Base-by-base conservation (phyloP, 805 yeast species). In the Saccharomycopsis guyanensis region DNA sequence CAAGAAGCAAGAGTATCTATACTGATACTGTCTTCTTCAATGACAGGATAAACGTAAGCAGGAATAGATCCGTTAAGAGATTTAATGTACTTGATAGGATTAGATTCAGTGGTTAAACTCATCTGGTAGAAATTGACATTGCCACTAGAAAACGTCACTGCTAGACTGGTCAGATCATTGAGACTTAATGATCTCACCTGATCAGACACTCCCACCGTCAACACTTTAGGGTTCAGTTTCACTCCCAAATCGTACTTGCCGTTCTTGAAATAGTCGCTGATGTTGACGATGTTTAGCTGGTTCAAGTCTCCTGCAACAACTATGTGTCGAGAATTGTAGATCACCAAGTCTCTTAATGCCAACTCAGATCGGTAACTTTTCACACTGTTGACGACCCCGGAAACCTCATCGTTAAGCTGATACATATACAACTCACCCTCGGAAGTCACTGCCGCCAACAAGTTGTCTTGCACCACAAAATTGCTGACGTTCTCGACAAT, bases 291-390 rank as follows among this genome's bases (percentile, higher is more conserved):
- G 2, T 68, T 65, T 36, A 83, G 60, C 46, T 77, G 77, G 38
- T 73, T 71, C 52, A 78, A 83, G 53, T 82, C 85, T 34, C 91
- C 89, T 22, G 82, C 88, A 49, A 78, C 71, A 1, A 78, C 66
- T 1, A 71, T 66, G 24, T 45, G 38, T 22, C 31, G 32, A 22
- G 40, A 25, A 15, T 38, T 43, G 10, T 46, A 29, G 31, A 50
- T 42, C 3, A 24, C 31, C 6, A 50, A 25, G 31, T 50, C 53
- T 27, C 53, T 36, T 5, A 50, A 42, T 16, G 49, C 42, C 20
- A 50, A 35, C 22, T 47, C 51, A 3, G 49, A 44, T 25, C 53
- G 31, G 39, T 32, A 44, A 22, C 36, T 23, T 23, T 37, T 33
- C 4, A 18, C 20, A 18, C 19, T 18, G 12, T 24, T 32, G 19